Evolutionary conservation across 2,329 filamentous ascomycete genomes (phyloP), one percentile per base, ranked within the genome.

Genomic region (Neospermospora avenae): DNA sequence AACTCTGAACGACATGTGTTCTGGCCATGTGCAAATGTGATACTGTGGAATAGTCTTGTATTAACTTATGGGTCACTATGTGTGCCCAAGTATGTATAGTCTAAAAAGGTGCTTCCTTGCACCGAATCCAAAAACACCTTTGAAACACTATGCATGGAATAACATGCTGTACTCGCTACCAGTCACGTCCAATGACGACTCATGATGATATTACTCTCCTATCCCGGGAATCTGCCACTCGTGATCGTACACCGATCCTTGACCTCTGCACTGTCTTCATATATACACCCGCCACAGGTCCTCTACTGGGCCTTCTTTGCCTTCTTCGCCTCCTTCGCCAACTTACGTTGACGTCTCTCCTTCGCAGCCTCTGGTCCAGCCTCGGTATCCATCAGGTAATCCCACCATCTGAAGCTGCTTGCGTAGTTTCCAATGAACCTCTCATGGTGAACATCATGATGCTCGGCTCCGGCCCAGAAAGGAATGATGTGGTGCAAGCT

Each of bases 381-480:
- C 82, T 99, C 93, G 63, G 95, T 99, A 77, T 97, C 93, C 68
- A 98, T 83, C 69, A 87, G 75, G 75, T 89, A 96, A 79, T 99
- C 95, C 95, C 95, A 99, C 95, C 95, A 99, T 76, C 93, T 85
- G 86, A 99, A 99, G 81, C 91, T 96, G 74, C 92, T 96, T 55
- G 93, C 82, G 75, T 98, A 99, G 81, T 99, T 99, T 70, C 95
- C 95, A 65, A 99, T 92, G 79, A 99, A 99, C 74, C 92, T 91
- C 81, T 99, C 95, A 79, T 99, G 95, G 79, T 99, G 95, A 46
- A 92, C 81, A 73, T 99, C 95, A 79, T 99, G 95, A 79, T 98
- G 93, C 70, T 96, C 87, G 58, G 95, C 95, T 64, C 95, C 95
- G 58, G 93, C 93, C 95, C 95, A 99, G 84, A 99, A 93, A 37